phyloP scores from a whole-genome alignment of 163 green algal genomes.

The Volvox carteri region DNA sequence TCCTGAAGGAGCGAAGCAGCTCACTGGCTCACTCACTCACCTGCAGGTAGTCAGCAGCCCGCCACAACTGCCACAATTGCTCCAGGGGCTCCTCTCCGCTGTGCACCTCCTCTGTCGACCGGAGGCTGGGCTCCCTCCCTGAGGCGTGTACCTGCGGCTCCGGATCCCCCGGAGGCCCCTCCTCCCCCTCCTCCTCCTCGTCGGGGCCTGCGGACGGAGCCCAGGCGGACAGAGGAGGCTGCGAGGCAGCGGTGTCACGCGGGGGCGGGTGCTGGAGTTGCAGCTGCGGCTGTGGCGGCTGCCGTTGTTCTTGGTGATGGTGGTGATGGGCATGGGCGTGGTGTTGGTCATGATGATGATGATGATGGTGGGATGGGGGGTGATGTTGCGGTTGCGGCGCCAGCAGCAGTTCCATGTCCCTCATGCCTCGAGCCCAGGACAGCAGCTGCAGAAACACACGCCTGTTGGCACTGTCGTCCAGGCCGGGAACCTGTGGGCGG shows the following conservation, averaged over 20 bases:
- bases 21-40: too few species aligned
- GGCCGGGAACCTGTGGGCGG: slow-evolving; percentile 27
- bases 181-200: background rate
- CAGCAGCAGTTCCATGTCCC: background rate
- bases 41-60: slow-evolving; percentile 47
- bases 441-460: slow-evolving; percentile 40
- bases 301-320: too few species aligned
- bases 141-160: background rate
- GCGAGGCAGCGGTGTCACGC: too few species aligned
- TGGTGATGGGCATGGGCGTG: too few species aligned
- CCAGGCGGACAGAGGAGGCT: too few species aligned
- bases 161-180: background rate
- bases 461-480: slow-evolving; percentile 18
- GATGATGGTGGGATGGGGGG: too few species aligned
- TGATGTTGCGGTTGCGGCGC: background rate
- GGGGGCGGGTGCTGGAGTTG: too few species aligned
- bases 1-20: too few species aligned
- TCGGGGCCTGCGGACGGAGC: too few species aligned
- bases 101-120: background rate
- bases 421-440: slow-evolving; percentile 22
- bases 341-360: too few species aligned
- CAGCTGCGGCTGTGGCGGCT: too few species aligned
- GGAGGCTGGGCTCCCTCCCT: background rate
- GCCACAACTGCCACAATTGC: slow-evolving; percentile 49
- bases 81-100: slow-evolving; percentile 21